Percentiles rank a stretch among this genome's conserved stretches.
Conservation (phyloP, 2,329 filamentous ascomycete species). For the Lecanoromycetidae sp. region DNA sequence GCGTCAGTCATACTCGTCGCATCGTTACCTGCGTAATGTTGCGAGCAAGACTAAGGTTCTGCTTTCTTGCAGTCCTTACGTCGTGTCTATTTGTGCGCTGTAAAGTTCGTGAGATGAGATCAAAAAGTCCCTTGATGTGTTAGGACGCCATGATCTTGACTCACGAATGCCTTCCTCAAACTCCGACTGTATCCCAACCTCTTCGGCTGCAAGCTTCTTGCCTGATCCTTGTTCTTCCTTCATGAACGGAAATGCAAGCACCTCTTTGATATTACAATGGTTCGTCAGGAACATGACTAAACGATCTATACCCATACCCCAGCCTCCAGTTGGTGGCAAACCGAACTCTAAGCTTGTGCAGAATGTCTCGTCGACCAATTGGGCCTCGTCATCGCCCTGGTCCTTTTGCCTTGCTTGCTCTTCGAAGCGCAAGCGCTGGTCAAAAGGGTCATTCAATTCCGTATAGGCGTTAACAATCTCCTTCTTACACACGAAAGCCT, state of each 20-base stretch:
- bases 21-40: too few species aligned
- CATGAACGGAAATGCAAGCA: conserved; percentile 95
- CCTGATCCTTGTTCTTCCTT: conserved; percentile 56
- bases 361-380: conserved; percentile 93
- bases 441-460: conserved; percentile 93
- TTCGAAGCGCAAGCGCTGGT: conserved; percentile 82
- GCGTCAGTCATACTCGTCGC: too few species aligned
- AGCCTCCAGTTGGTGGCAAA: conserved; percentile 86
- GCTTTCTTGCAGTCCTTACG: background rate
- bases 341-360: conserved; percentile 80
- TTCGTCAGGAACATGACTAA: conserved; percentile 93
- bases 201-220: conserved; percentile 42
- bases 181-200: conserved; percentile 46
- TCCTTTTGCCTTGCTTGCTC: conserved; percentile 94
- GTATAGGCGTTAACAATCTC: conserved; percentile 96
- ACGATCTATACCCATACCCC: conserved; percentile 91
- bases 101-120: conserved; percentile 10
- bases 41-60: too few species aligned
- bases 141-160: background rate
- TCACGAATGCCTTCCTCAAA: conserved; percentile 40
- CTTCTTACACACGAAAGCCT: conserved; percentile 94
- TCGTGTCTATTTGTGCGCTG: conserved; percentile 16
- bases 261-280: conserved; percentile 92
- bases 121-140: background rate
- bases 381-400: conserved; percentile 93